Conservation (phyloP, 2,329 filamentous ascomycete genomes). For the Apiospora saccharicola region DNA sequence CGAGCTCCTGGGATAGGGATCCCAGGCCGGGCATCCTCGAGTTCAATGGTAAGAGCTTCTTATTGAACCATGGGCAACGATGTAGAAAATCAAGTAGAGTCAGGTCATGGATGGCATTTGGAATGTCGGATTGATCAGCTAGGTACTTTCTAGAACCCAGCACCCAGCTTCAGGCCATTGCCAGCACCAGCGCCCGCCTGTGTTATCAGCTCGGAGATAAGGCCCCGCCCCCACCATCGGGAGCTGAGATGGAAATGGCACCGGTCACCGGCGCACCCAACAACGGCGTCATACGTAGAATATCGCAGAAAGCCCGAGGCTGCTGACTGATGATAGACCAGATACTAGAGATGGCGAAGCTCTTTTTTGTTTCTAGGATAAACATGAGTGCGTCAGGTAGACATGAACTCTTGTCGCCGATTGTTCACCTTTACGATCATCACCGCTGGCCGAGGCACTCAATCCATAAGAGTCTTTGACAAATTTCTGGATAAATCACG, state of each 20-base stretch:
- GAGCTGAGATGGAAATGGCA: slow-evolving; percentile 5
- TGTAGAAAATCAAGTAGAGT: too few species aligned
- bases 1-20: neutral
- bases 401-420: neutral
- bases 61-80: neutral
- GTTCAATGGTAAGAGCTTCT: neutral
- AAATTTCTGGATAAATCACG: too few species aligned
- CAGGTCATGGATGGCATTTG: neutral
- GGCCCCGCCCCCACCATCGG: slow-evolving; percentile 17
- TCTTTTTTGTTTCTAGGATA: neutral
- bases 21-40: neutral
- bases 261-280: neutral
- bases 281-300: slow-evolving; percentile 10
- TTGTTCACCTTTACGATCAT: neutral
- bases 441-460: neutral
- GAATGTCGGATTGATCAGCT: neutral
- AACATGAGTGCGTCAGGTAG: neutral
- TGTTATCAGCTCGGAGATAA: slow-evolving; percentile 15
- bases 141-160: neutral
- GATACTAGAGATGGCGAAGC: neutral
- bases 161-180: neutral
- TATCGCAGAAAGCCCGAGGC: slow-evolving; percentile 9
- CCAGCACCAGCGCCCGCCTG: neutral
- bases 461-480: too few species aligned
- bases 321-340: slow-evolving; percentile 2